Evolutionary conservation across 2,329 filamentous ascomycete genomes (phyloP).

Genomic region (Fusarium multiceps): DNA sequence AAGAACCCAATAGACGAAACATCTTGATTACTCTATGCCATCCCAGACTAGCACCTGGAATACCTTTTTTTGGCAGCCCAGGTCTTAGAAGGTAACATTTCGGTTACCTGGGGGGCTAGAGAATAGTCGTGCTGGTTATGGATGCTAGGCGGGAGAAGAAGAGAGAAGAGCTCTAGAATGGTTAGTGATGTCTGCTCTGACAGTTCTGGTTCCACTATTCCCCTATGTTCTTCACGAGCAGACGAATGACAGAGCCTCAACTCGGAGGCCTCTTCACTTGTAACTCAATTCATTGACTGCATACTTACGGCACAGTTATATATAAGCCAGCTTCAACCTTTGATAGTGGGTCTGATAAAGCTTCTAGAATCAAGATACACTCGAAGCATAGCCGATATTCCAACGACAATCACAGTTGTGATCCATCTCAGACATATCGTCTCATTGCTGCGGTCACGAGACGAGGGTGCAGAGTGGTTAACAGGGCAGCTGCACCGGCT

Average conservation of each 20-base stretch:
- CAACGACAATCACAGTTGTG: not conserved
- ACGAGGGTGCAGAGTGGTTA: too few relatives aligned
- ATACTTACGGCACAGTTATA: not conserved
- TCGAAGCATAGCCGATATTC: not conserved
- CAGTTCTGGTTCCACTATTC: not conserved
- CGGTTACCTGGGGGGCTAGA: fast-evolving
- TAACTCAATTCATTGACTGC: fast-evolving
- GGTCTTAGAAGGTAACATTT: fast-evolving
- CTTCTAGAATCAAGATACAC: not conserved
- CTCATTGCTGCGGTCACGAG: not conserved
- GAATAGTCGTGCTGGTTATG: not conserved
- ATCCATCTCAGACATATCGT: not conserved
- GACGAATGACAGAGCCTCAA: not conserved
- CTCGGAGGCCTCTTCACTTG: not conserved
- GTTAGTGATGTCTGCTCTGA: fast-evolving
- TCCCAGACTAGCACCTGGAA: fast-evolving
- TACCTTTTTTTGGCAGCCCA: not conserved
- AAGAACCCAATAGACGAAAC: not conserved
- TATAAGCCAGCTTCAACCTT: not conserved
- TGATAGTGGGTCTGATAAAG: not conserved
- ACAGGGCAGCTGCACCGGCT: not conserved
- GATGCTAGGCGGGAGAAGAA: not conserved
- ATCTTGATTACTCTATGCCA: not conserved
- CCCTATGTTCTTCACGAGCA: not conserved
- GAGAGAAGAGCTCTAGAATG: not conserved